Base-by-base conservation (phyloP, 164 flowering plant genomes). In the Vitis cinerea region DNA sequence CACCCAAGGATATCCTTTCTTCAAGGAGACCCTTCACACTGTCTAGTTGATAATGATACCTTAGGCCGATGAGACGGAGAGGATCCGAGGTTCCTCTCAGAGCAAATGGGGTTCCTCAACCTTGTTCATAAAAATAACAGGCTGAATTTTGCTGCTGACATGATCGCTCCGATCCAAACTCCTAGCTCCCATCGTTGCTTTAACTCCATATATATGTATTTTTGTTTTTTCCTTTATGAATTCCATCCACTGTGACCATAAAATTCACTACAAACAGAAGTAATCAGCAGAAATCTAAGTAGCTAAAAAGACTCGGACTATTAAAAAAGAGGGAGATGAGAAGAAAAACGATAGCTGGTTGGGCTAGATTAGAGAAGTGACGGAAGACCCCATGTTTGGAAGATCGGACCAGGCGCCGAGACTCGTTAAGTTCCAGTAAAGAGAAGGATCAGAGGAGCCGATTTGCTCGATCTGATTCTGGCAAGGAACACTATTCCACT, bases 1-100 rank as follows among this genome's bases (percentile, higher is more conserved):
- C 50, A 59, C 53, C 59, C 37, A 29, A 13, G 44, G 62, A 59
- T 23, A 58, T 50, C 47, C 13, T 23, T 59, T 61, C 47, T 11
- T 10, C 23, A 61, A 50, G 29, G 44, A 54, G 59, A 71, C 44
- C 67, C 73, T 68, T 65, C 68, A 58, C 64, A 62, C n/a, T 27
- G 66, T 76, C 71, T 64, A 51, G 66, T 10, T 29, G 77, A 50
- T 70, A 66, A 47, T 19, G 66, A 49, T 23, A 47, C 27, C 54
- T 55, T 12, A 23, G 13, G 7, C 44, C 44, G 74, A 78, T 69
- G 78, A 78, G 77, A 82, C 16, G 79, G 80, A 73, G 78, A 81
- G 83, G 97, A 89, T 91, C 97, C 84, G 91, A 91, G 88, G 94
- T 84, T 91, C 91, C 90, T 91, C 94, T 88, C 92, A 83, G 89